These are phyloP conservation scores for Magnusiomyces tetraspermus DNA, from an alignment of 1,139 yeast species.

Conservation along the genomic window DNA sequence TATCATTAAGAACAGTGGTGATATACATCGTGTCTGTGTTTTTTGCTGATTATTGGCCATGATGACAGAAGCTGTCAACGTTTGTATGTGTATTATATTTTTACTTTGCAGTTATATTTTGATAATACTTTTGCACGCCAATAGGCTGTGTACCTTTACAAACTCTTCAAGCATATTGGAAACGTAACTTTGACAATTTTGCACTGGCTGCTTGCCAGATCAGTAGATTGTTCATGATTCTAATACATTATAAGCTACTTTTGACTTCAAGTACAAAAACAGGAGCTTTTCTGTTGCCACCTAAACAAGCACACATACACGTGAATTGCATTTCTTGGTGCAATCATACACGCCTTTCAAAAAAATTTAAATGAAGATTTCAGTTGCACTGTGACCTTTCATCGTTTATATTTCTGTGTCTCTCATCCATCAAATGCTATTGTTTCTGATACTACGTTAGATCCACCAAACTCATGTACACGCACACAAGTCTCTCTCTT, in stretches of 20 bases:
- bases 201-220: conserved; percentile 53
- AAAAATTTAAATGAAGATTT: conserved; percentile 77
- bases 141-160: conserved; percentile 97
- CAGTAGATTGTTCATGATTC: conserved; percentile 79
- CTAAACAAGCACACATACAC: conserved; percentile 76
- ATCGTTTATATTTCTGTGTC: conserved; percentile 54
- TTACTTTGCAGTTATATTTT: conserved; percentile 91
- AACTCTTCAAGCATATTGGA: conserved; percentile 93
- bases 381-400: conserved; percentile 69
- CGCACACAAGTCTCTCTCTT: too few relatives aligned
- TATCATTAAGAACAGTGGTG: too few relatives aligned
- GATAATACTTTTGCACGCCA: conserved; percentile 87
- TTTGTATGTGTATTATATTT: conserved; percentile 84
- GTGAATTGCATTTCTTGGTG: conserved; percentile 84
- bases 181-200: conserved; percentile 67
- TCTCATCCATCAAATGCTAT: too few relatives aligned
- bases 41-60: conserved; percentile 79
- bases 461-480: too few relatives aligned
- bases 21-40: too few relatives aligned
- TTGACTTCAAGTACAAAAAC: conserved; percentile 92
- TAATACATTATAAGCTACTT: conserved; percentile 85
- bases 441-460: too few relatives aligned
- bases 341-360: conserved; percentile 62
- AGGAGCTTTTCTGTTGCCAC: too few relatives aligned
- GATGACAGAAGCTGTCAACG: conserved; percentile 93